A percentile compares a stretch with the other conserved stretches of the same genome.
Evolutionary conservation across 768 basidiomycete genomes (phyloP).

Genomic region (Mrakia hoshinonis): DNA sequence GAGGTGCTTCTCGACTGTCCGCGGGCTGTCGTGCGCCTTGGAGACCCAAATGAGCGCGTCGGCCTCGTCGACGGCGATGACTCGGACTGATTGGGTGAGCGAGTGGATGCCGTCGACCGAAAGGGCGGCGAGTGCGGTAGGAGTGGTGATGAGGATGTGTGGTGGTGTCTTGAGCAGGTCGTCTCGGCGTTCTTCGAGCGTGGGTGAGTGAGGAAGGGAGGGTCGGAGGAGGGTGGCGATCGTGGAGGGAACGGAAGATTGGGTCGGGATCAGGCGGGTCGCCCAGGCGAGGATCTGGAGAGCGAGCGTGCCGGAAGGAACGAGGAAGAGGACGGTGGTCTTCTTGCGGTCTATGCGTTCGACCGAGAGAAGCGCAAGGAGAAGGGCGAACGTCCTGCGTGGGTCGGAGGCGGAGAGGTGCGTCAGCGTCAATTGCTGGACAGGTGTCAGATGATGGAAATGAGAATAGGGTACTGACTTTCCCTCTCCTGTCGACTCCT

Average conservation of each 20-base stretch:
- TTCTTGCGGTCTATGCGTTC: neutral
- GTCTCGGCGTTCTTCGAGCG: slow-evolving; percentile 10
- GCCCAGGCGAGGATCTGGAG: slow-evolving; percentile 5
- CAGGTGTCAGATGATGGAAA: too few relatives aligned
- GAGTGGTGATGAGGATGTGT: slow-evolving; percentile 4
- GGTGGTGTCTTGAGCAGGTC: neutral
- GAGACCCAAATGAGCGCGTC: neutral
- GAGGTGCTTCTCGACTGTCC: too few relatives aligned
- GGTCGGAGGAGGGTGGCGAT: slow-evolving; percentile 1
- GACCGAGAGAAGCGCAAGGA: slow-evolving; percentile 5
- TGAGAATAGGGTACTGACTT: slow-evolving; percentile 1
- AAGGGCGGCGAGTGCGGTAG: slow-evolving; percentile 3
- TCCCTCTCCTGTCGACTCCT: slow-evolving; percentile 4
- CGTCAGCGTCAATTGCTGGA: too few relatives aligned
- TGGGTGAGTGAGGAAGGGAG: neutral
- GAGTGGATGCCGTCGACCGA: neutral
- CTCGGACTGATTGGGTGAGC: neutral
- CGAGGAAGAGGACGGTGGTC: slow-evolving; percentile 8
- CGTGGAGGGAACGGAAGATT: slow-evolving; percentile 6
- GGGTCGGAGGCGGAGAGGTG: too few relatives aligned
- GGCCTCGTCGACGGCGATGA: slow-evolving; percentile 8
- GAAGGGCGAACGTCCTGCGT: slow-evolving; percentile 5
- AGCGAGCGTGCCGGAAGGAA: slow-evolving; percentile 1
- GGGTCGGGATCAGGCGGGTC: neutral
- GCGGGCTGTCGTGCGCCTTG: neutral